Base-by-base conservation (phyloP, 192 early-diverging fungal genomes). In the Jimgerdemannia lactiflua region DNA sequence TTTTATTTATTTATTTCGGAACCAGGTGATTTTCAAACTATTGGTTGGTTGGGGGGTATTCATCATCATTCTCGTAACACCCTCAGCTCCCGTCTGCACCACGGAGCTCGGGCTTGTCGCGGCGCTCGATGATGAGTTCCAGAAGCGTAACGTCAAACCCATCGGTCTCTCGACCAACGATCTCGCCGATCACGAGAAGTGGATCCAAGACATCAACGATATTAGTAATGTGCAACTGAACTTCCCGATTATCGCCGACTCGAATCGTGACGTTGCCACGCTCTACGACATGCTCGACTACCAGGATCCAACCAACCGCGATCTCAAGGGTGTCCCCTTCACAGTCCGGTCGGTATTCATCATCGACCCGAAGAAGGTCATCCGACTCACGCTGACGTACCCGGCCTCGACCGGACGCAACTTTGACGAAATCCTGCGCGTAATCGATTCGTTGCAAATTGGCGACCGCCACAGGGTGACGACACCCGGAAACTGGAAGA, bases 271-370 rank as follows among this genome's bases (percentile, higher is more conserved):
- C 69, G 90, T 99, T 42, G 93, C 98, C 11, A 87, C 90, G 10
- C 88, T 96, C 67, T 99, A 99, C 87, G 95, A 96, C 78, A 99
- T 99, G 98, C 89, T 99, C 73, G 98, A 99, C 79, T 89, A 93
- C 80, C 94, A 97, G 83, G 96, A 99, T 83, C 78, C 91, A 39
- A 93, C 95, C 75, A 98, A 99, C 83, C 88, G 96, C 43, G 94
- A 95, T 77, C 81, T 78, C 75, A 89, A 89, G 76, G 97, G 97
- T 70, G 89, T 99, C 76, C 96, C 96, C 4, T 93, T 96, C 80
- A 99, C 96, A 54, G 95, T 99, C 70, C 93, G 98, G 71, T 93
- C 93, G 41, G 96, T 99, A 41, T 99, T 99, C 85, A 88, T 99
- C 75, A 91, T 99, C 54, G 98, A 97, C 83, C 94, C 96, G 63